Conservation (phyloP, 1,284 basidiomycete species). For the Ustilago cynodontis region DNA sequence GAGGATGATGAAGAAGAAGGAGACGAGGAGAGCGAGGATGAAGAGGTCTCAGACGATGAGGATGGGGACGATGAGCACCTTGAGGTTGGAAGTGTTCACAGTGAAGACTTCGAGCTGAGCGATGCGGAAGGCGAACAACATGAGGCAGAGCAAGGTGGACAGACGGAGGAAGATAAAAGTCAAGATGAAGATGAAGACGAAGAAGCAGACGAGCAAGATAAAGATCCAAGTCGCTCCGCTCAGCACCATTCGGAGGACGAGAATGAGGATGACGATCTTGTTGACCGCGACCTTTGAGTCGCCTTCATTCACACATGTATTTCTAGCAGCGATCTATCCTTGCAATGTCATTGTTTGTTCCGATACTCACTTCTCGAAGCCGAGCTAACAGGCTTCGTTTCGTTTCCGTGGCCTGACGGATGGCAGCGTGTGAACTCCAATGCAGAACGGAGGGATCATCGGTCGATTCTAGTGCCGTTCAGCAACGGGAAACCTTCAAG, state of each 20-base stretch:
- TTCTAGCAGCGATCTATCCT: background rate
- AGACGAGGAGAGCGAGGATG: slow-evolving; percentile 31
- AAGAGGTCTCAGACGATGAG: slow-evolving; percentile 19
- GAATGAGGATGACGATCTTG: slow-evolving; percentile 33
- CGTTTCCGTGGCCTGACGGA: no score
- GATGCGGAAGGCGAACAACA: slow-evolving; percentile 17
- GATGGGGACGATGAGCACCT: slow-evolving; percentile 14
- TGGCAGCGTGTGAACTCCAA: no score
- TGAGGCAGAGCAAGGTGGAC: background rate
- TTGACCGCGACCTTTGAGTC: slow-evolving; percentile 37
- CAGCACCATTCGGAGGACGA: background rate
- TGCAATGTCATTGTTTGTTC: background rate
- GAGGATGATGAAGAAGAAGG: slow-evolving; percentile 35
- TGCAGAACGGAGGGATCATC: no score
- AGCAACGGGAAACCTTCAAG: no score
- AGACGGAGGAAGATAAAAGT: background rate
- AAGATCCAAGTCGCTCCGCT: no score
- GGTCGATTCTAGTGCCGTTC: no score
- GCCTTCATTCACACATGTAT: background rate
- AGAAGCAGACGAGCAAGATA: slow-evolving; percentile 3
- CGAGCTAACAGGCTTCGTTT: no score
- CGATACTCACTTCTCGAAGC: no score
- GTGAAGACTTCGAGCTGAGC: slow-evolving; percentile 49
- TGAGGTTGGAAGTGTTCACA: slow-evolving; percentile 43
- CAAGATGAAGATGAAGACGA: slow-evolving; percentile 5